Conservation (phyloP, 176 grass and related monocot genomes). For the Dactylis glomerata region DNA sequence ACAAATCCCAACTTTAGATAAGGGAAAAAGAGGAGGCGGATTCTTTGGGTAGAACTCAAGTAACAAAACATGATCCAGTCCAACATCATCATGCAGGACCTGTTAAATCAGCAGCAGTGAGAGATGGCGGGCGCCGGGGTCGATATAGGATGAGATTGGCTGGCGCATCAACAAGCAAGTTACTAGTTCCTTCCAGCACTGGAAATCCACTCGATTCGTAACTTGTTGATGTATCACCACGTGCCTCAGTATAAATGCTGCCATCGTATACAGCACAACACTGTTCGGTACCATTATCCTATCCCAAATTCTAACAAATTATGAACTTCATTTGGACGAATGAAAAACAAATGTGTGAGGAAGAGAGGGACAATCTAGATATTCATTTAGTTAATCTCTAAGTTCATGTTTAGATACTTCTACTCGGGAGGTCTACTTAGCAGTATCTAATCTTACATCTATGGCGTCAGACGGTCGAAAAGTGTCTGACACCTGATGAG, state of each 20-base stretch:
- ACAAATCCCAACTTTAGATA: neutral
- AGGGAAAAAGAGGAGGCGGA: neutral
- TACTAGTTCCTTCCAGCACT: neutral
- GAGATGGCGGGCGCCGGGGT: neutral
- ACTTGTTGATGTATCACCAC: neutral
- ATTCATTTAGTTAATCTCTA: too few species aligned
- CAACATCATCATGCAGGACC: neutral
- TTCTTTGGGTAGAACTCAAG: conserved; percentile 29
- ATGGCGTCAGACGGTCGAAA: too few species aligned
- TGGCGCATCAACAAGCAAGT: neutral
- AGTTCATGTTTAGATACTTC: too few species aligned
- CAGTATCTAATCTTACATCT: too few species aligned
- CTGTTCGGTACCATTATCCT: neutral
- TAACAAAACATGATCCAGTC: neutral
- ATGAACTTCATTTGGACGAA: too few species aligned
- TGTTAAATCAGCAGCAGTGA: conserved; percentile 24
- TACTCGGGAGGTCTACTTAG: too few species aligned
- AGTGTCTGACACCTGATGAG: too few species aligned
- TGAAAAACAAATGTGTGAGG: too few species aligned
- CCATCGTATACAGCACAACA: neutral
- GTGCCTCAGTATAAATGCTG: neutral
- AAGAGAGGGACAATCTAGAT: too few species aligned
- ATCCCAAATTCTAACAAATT: neutral
- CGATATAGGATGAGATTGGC: neutral
- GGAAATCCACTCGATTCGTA: too few species aligned